Evolutionary conservation across 768 basidiomycete species (phyloP).

Genomic region (Fomitopsis serialis): DNA sequence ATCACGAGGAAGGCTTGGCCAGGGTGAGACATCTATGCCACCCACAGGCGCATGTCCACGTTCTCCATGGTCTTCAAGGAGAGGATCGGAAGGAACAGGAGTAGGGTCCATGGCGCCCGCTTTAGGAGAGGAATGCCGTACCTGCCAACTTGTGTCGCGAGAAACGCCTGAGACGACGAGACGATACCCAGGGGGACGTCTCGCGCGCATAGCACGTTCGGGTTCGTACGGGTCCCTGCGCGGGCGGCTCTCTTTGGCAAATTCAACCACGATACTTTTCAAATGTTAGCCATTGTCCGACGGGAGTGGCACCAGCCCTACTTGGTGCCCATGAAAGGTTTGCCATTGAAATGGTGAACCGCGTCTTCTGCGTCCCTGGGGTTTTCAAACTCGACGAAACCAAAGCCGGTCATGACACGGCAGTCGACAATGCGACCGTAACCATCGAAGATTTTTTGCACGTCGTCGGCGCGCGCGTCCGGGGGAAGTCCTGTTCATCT

Average conservation of each 20-base stretch:
- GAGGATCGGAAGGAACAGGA: not conserved
- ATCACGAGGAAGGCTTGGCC: not conserved
- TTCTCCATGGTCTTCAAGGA: not conserved
- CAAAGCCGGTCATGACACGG: conserved; percentile 95
- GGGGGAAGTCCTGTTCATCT: conserved; percentile 61
- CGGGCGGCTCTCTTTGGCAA: conserved; percentile 88
- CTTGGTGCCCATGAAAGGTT: conserved; percentile 86
- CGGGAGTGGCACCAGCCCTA: conserved; percentile 25
- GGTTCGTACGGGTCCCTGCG: conserved; percentile 72
- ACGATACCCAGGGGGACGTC: conserved; percentile 77
- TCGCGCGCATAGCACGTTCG: conserved; percentile 60
- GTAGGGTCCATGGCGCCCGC: not conserved
- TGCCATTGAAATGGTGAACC: conserved; percentile 80
- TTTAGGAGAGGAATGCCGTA: conserved; percentile 49
- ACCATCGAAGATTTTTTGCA: conserved; percentile 85
- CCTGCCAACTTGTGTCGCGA: conserved; percentile 98
- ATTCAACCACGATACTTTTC: conserved; percentile 87
- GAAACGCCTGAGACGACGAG: conserved; percentile 86
- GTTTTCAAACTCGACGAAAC: conserved; percentile 94
- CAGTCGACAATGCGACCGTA: conserved; percentile 87
- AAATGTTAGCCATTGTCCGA: conserved; percentile 5
- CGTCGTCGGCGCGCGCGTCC: conserved; percentile 79
- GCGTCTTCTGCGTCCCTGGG: conserved; percentile 95
- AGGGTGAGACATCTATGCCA: not conserved
- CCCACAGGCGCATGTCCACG: not conserved